Percentiles rank a stretch among this genome's conserved stretches.
These are phyloP conservation scores for Rhodotorula sp. DNA, from an alignment of 1,284 basidiomycete species.

Conservation along the genomic window DNA sequence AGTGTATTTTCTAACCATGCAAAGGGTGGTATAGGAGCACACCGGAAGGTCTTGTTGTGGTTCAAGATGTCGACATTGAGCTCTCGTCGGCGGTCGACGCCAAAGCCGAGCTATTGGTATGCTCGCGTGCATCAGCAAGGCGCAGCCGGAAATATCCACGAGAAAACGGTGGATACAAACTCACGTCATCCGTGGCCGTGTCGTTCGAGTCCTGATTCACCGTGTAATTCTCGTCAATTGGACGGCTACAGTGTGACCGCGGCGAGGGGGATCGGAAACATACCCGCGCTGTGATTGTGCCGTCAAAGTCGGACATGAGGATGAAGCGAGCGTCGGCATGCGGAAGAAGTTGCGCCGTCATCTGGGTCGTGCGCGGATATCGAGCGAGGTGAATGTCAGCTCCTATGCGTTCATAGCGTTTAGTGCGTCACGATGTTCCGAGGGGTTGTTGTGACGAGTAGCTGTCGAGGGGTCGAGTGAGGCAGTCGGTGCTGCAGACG, in stretches of 20 bases:
- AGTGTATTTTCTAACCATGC: not conserved
- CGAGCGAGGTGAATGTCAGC: not conserved
- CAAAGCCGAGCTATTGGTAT: conserved; percentile 65
- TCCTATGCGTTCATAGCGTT: not conserved
- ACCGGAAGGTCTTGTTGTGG: conserved; percentile 69
- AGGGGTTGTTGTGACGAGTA: too few species aligned
- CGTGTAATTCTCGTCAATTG: not conserved
- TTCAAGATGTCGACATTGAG: conserved; percentile 70
- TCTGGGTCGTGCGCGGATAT: not conserved
- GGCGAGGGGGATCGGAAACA: too few species aligned
- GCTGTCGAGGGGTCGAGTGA: too few species aligned
- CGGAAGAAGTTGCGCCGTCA: conserved; percentile 14
- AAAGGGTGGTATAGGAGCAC: too few species aligned
- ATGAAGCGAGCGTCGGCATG: conserved; percentile 78
- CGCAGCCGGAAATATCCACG: not conserved
- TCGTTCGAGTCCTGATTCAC: conserved; percentile 71
- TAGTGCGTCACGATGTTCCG: too few species aligned
- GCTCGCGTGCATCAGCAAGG: not conserved
- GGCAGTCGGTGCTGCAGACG: too few species aligned
- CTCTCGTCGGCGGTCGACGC: conserved; percentile 63
- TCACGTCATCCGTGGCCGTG: conserved; percentile 40
- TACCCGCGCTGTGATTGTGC: conserved; percentile 10
- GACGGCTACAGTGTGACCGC: not conserved
- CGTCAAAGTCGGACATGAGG: conserved; percentile 70
- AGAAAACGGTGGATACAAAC: not conserved